Evolutionary conservation across 1,139 yeast genomes (phyloP).

Genomic region (Eremothecium cymbalariae): DNA sequence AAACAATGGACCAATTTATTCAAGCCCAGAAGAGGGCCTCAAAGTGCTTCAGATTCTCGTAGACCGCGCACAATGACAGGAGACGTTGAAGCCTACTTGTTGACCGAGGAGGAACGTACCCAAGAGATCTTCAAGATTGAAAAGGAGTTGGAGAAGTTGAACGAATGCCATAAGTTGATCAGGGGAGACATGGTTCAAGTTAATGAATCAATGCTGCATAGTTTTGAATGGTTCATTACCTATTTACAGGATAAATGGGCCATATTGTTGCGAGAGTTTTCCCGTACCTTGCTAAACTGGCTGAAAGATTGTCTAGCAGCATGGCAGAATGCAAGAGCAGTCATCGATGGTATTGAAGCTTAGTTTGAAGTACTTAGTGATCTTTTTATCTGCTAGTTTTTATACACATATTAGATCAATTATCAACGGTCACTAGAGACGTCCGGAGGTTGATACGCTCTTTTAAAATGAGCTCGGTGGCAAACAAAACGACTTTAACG

Average conservation of each 20-base stretch:
- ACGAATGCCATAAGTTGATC: constrained; percentile 33
- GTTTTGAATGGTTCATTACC: constrained; percentile 19
- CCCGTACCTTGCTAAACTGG: constrained; percentile 26
- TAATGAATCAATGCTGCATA: constrained; percentile 26
- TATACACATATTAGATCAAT: not conserved
- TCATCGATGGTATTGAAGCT: constrained; percentile 8
- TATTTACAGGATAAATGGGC: constrained; percentile 27
- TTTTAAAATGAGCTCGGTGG: constrained; percentile 3
- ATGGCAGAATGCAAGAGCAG: constrained; percentile 28
- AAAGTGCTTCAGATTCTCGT: constrained; percentile 14
- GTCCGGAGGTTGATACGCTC: not conserved
- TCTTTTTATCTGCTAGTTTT: too few relatives aligned
- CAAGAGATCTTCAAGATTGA: constrained; percentile 27
- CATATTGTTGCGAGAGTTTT: constrained; percentile 23
- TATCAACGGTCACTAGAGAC: not conserved
- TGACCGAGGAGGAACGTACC: constrained; percentile 30
- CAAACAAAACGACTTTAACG: too few relatives aligned
- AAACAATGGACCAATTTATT: constrained; percentile 6
- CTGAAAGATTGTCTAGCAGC: constrained; percentile 30
- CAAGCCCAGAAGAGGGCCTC: constrained; percentile 13
- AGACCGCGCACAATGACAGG: constrained; percentile 6
- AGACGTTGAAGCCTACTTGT: constrained; percentile 25
- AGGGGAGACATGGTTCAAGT: constrained; percentile 33
- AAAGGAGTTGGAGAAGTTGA: constrained; percentile 32
- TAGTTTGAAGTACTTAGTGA: too few relatives aligned